phyloP scores from a whole-genome alignment of 257 asterid species.

The Nicotiana tomentosiformis region DNA sequence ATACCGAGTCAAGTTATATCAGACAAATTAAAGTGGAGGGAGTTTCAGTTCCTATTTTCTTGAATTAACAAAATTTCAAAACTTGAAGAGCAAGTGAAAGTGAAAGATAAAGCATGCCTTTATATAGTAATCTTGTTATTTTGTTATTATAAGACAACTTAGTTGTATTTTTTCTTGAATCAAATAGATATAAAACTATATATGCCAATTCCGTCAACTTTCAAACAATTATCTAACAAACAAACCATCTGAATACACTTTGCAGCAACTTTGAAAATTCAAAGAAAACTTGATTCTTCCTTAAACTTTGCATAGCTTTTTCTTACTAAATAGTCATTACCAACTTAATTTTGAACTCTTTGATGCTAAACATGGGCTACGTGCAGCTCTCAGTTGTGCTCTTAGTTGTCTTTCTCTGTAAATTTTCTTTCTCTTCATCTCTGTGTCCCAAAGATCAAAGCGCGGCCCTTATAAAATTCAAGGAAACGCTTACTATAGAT shows the following conservation, averaged over 20 bases:
- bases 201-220: too few relatives aligned
- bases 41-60: too few relatives aligned
- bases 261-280: neutral
- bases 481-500: constrained; percentile 4
- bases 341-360: neutral
- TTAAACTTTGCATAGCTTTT: neutral
- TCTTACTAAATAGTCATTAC: neutral
- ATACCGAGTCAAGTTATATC: too few relatives aligned
- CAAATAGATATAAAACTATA: too few relatives aligned
- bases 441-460: constrained; percentile 7
- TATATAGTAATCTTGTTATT: too few relatives aligned
- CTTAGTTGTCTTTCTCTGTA: neutral
- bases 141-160: too few relatives aligned
- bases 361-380: neutral
- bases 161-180: too few relatives aligned
- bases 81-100: too few relatives aligned
- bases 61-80: too few relatives aligned
- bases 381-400: neutral
- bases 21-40: too few relatives aligned
- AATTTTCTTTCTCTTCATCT: constrained; percentile 10
- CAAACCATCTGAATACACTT: neutral
- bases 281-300: neutral
- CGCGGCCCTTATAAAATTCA: constrained; percentile 9
- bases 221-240: neutral
- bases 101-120: too few relatives aligned